Conservation (phyloP, 108 stramenopile genomes). For the Nitzschia palea region DNA sequence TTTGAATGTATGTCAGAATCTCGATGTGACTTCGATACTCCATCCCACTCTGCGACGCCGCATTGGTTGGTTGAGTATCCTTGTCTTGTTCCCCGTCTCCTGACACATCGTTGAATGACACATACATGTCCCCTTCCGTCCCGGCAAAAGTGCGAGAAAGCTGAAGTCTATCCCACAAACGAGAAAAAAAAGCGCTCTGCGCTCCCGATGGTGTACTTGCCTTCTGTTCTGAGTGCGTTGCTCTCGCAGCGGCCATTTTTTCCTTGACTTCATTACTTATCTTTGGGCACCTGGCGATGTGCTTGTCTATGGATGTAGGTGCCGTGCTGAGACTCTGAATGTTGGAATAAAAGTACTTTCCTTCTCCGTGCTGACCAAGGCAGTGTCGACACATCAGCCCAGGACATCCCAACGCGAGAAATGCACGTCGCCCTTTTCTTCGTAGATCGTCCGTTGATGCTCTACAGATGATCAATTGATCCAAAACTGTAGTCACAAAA, state of each 20-base stretch:
- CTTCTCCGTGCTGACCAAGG: slow-evolving; percentile 39
- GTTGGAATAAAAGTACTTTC: slow-evolving; percentile 46
- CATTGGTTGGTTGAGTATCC: neutral
- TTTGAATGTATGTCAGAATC: slow-evolving; percentile 33
- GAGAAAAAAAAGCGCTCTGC: slow-evolving; percentile 44
- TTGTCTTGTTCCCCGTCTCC: neutral
- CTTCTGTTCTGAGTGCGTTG: slow-evolving; percentile 33
- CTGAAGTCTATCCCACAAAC: slow-evolving; percentile 52
- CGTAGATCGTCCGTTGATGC: slow-evolving; percentile 34
- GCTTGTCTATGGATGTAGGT: slow-evolving; percentile 39
- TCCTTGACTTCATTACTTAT: slow-evolving; percentile 25
- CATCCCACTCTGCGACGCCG: neutral
- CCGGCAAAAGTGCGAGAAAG: neutral
- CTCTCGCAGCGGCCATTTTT: slow-evolving; percentile 17
- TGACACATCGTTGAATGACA: too few relatives aligned
- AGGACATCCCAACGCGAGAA: slow-evolving; percentile 31
- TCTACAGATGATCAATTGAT: slow-evolving; percentile 31
- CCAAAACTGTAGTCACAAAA: slow-evolving; percentile 38
- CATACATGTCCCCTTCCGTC: slow-evolving; percentile 1
- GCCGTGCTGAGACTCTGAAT: slow-evolving; percentile 43
- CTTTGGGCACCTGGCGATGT: slow-evolving; percentile 33
- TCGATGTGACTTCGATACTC: slow-evolving; percentile 34
- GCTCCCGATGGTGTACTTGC: slow-evolving; percentile 31
- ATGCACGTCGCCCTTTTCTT: slow-evolving; percentile 19
- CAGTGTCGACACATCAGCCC: slow-evolving; percentile 56